phyloP scores from a whole-genome alignment of 2,329 filamentous ascomycete genomes.

The Aspergillus sp. region DNA sequence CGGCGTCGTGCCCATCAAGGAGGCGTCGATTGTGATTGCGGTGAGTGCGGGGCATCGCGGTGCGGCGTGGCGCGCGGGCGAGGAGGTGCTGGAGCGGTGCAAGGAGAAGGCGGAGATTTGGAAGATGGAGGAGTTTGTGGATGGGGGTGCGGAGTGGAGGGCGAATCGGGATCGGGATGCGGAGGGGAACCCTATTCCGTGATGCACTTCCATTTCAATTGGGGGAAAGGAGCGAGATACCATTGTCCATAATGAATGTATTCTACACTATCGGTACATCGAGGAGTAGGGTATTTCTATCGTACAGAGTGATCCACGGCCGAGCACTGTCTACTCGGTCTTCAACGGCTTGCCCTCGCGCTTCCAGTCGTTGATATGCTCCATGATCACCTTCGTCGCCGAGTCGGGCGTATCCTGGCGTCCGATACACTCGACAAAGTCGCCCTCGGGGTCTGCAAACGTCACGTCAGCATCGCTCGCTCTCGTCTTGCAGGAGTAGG shows the following conservation, averaged over 20 bases:
- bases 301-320: conserved; percentile 7
- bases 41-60: conserved; percentile 79
- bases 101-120: conserved; percentile 91
- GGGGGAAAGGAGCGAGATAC: neutral
- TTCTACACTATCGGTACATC: conserved; percentile 1
- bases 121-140: conserved; percentile 85
- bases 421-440: conserved; percentile 96
- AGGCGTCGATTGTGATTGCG: conserved; percentile 89
- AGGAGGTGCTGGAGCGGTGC: conserved; percentile 82
- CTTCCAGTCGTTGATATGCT: conserved; percentile 79
- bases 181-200: conserved; percentile 34
- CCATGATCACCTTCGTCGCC: conserved; percentile 77
- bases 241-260: neutral
- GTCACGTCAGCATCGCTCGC: conserved; percentile 3
- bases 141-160: conserved; percentile 74
- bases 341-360: conserved; percentile 53
- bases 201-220: neutral
- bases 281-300: conserved; percentile 28
- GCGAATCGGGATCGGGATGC: conserved; percentile 74
- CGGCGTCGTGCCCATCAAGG: conserved; percentile 80
- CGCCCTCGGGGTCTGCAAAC: conserved; percentile 77
- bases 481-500: neutral
- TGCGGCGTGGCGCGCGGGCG: conserved; percentile 81
- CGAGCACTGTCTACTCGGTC: conserved; percentile 24
- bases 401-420: conserved; percentile 88